These are phyloP conservation scores for Wickerhamomyces alni DNA, from an alignment of 805 yeast genomes.

Conservation along the genomic window DNA sequence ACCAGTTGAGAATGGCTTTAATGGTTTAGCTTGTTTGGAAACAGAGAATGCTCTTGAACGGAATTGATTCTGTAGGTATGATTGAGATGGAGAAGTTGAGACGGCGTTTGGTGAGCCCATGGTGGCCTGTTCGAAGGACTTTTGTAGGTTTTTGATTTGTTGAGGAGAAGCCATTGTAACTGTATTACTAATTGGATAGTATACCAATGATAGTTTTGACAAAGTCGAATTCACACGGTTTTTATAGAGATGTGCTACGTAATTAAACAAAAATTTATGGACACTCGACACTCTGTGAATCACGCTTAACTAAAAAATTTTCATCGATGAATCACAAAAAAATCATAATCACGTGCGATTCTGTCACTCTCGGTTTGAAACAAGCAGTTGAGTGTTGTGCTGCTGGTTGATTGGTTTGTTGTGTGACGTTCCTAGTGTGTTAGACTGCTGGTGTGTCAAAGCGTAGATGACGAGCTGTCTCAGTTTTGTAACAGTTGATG, in stretches of 20 bases:
- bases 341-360: not conserved
- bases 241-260: no score
- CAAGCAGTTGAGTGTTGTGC: no score
- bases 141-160: conserved; percentile 50
- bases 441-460: no score
- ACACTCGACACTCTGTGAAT: no score
- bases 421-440: no score
- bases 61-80: conserved; percentile 49
- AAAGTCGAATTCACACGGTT: no score
- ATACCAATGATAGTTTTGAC: no score
- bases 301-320: not conserved
- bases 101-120: conserved; percentile 62
- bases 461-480: no score
- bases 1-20: conserved; percentile 93
- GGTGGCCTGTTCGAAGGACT: conserved; percentile 50
- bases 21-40: conserved; percentile 53
- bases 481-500: no score
- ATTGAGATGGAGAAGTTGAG: conserved; percentile 75
- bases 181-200: not conserved
- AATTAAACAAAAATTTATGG: no score
- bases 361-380: no score
- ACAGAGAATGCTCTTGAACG: conserved; percentile 35
- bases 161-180: conserved; percentile 66
- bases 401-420: no score
- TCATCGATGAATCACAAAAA: not conserved